These are phyloP conservation scores for Vavraia culicis DNA, from an alignment of 371 early-diverging fungal species.

Conservation along the genomic window DNA sequence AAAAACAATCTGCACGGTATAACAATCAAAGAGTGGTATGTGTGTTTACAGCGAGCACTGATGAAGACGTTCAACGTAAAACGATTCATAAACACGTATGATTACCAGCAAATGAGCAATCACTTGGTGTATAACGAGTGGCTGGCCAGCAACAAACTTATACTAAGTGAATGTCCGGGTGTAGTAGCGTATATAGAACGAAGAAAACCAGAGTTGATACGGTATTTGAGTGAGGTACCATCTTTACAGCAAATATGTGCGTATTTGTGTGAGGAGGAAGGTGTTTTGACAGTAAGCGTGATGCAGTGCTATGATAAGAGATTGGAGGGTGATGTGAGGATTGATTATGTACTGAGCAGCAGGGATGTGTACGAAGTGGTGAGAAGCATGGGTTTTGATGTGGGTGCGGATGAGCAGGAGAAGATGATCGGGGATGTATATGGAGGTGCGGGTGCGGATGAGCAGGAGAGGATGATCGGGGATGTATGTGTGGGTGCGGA, in stretches of 20 bases:
- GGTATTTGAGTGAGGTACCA: conserved; percentile 13
- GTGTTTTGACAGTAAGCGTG: conserved; percentile 14
- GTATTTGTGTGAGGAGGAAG: background rate
- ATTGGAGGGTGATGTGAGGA: conserved; percentile 22
- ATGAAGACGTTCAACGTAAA: background rate
- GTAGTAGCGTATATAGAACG: conserved; percentile 36
- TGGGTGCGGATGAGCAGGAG: background rate
- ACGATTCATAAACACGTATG: conserved; percentile 24
- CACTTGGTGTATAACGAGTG: conserved; percentile 7
- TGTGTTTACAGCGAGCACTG: too few species aligned
- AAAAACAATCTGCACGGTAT: too few species aligned
- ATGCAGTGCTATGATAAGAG: conserved; percentile 37
- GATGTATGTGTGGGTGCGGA: background rate
- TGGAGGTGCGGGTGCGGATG: too few species aligned
- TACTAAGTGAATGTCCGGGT: conserved; percentile 34
- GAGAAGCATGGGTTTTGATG: background rate
- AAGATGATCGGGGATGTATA: background rate
- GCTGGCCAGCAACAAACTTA: conserved; percentile 1
- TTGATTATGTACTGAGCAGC: conserved; percentile 23
- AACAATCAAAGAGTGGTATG: too few species aligned
- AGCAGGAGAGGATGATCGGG: background rate
- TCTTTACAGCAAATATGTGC: conserved; percentile 22
- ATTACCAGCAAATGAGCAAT: conserved; percentile 5
- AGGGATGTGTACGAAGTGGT: conserved; percentile 20
- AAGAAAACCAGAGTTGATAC: conserved; percentile 16